These are phyloP conservation scores for Tuber indicum DNA, from an alignment of 495 filamentous ascomycete genomes.

Conservation along the genomic window DNA sequence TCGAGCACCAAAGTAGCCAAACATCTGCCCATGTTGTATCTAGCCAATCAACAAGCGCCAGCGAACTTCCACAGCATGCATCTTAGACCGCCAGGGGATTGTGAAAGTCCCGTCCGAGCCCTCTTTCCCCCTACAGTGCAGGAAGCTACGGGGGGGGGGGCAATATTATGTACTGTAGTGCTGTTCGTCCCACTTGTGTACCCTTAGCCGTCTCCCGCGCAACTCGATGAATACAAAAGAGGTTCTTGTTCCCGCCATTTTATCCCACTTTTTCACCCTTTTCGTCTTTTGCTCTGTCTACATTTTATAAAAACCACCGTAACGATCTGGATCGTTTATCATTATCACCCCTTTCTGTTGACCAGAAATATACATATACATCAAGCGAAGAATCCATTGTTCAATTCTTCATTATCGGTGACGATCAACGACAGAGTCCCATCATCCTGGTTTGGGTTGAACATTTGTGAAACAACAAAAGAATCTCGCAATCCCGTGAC, in stretches of 20 bases:
- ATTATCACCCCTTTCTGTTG: slow-evolving; percentile 25
- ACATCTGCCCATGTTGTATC: not conserved
- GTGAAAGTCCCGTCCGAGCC: not conserved
- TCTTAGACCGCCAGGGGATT: slow-evolving; percentile 15
- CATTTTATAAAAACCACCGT: slow-evolving; percentile 14
- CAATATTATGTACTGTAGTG: not conserved
- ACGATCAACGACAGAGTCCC: not conserved
- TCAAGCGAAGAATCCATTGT: not conserved
- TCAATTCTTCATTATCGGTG: not conserved
- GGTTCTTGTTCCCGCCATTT: slow-evolving; percentile 29
- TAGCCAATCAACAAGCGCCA: slow-evolving; percentile 29
- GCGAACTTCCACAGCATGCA: slow-evolving; percentile 9
- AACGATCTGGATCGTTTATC: slow-evolving; percentile 23
- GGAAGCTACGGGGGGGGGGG: not conserved
- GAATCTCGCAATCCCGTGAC: not conserved
- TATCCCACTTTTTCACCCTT: slow-evolving; percentile 16
- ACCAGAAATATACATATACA: slow-evolving; percentile 16
- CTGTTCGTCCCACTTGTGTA: not conserved
- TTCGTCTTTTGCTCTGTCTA: slow-evolving; percentile 6
- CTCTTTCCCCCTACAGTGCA: not conserved
- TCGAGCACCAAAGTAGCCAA: not conserved
- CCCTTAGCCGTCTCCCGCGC: not conserved
- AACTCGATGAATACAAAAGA: not conserved
- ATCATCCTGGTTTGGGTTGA: not conserved
- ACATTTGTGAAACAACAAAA: not conserved